phyloP scores from a whole-genome alignment of 495 filamentous ascomycete species.

The Aspergillus steynii region DNA sequence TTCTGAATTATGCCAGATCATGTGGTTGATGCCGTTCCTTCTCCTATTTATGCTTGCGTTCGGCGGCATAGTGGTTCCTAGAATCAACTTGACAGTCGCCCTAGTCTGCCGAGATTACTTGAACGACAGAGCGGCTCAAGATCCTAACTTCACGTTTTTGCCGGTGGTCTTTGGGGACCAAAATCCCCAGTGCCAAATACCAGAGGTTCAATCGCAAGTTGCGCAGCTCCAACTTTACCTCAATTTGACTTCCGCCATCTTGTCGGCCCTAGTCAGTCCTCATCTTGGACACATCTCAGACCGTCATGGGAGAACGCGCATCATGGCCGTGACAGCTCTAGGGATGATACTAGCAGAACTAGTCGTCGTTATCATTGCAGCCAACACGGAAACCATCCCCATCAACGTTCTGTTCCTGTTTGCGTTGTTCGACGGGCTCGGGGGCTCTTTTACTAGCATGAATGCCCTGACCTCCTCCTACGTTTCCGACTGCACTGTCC shows the following conservation, averaged over 20 bases:
- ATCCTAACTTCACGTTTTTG: slow-evolving; percentile 60
- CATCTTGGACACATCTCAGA: slow-evolving; percentile 85
- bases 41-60: slow-evolving; percentile 77
- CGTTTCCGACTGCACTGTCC: slow-evolving; percentile 81
- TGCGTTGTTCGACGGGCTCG: slow-evolving; percentile 73
- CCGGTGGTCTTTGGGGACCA: slow-evolving; percentile 66
- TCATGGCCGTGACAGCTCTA: slow-evolving; percentile 66
- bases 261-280: slow-evolving; percentile 75
- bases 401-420: slow-evolving; percentile 76
- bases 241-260: slow-evolving; percentile 66
- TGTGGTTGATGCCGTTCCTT: slow-evolving; percentile 80
- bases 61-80: slow-evolving; percentile 78
- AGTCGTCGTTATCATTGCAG: slow-evolving; percentile 73
- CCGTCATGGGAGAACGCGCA: slow-evolving; percentile 73
- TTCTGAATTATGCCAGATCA: slow-evolving; percentile 56
- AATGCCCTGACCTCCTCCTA: slow-evolving; percentile 84
- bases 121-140: slow-evolving; percentile 52
- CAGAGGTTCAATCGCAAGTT: slow-evolving; percentile 71
- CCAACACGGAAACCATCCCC: slow-evolving; percentile 66
- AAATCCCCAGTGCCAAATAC: slow-evolving; percentile 71
- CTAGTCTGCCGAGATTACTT: slow-evolving; percentile 82
- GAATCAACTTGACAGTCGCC: slow-evolving; percentile 74
- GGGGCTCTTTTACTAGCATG: slow-evolving; percentile 80
- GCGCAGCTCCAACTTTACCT: slow-evolving; percentile 75
- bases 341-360: slow-evolving; percentile 70